Base-by-base conservation (phyloP, 2,329 filamentous ascomycete species). In the Trichoderma brevicompactum region DNA sequence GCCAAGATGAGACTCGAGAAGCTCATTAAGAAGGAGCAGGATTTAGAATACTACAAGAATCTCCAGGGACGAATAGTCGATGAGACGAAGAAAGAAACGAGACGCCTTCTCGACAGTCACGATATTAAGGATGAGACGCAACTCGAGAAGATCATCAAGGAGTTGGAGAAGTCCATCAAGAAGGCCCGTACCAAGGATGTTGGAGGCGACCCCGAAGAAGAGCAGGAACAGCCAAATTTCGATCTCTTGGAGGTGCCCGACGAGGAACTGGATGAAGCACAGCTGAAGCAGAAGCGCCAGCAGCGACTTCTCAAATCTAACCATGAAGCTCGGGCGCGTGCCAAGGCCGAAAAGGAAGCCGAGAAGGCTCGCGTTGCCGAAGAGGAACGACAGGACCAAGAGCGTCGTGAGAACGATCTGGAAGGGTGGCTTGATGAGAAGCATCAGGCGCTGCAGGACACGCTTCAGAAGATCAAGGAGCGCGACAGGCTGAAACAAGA, bases 1-100 rank as follows among this genome's bases (percentile, higher is more conserved):
- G 94, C 94, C 9, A 98, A 97, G 78, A 97, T 97, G 92, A 89
- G 95, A 7, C 81, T 99, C 0, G 95, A 99, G 69, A 96, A 96
- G 72, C 82, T 99, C 53, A 92, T 98, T 75, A 91, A 92, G 74
- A 99, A 99, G 78, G 95, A 99, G 78, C 89, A 96, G 74, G 94
- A 98, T 75, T 81, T 98, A 1, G 94, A 96, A 71, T 97, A 97
- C 77, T 97, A 94, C 82, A 93, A 92, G 74, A 87, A 92, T 66
- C 80, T 99, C 4, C 92, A 96, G 73, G 77, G 81, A 40, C 87
- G 87, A 68, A 82, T 97, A 9, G 85, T 83, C 1, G 87, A 89
- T 28, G 87, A 92, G 70, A 94, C 89, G 50, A 99, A 98, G 79
- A 98, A 98, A 77, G 95, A 98, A 74, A 89, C 88, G 2, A 91